Evolutionary conservation across 768 basidiomycete genomes (phyloP), one percentile per base, ranked within the genome.

Genomic region (Grammothele lineata): DNA sequence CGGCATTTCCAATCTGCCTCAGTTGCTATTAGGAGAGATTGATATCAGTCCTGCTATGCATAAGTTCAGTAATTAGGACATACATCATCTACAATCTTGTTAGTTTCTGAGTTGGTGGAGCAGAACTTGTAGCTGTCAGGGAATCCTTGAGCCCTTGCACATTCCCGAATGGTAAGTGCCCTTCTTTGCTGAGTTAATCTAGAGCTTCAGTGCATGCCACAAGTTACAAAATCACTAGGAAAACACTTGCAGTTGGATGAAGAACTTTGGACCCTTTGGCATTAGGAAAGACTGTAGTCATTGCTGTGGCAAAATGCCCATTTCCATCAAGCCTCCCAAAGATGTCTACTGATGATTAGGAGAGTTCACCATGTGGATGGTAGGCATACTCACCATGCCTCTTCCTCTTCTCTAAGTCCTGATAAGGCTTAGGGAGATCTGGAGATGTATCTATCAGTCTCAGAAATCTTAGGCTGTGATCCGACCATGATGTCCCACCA

Each of bases 1-100:
- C 87, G 2, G 86, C 87, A 57, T 90, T 90, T 0, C 87, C 88
- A 37, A 90, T 88, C 53, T 89, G 87, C 40, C 76, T 70, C 47
- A 81, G 70, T 80, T 84, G 83, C 87, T 90, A 51, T 19, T n/a
- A n/a, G n/a, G n/a, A n/a, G n/a, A n/a, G n/a, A 17, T 30, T 9
- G 15, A 33, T 21, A 39, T 40, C 15, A 55, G 48, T 51, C 40
- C 15, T n/a, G 27, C 7, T 30, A 14, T 30, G 27, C 7, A 30
- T 18, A 35, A 26, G 8, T n/a, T 6, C n/a, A 25, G 12, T 8
- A 38, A 15, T 7, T 3, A 36, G 25, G 12, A 70, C 78, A 49
- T 47, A 88, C 87, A 52, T 86, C 82, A 11, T 66, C 55, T 1
- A 78, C 55, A 25, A 71, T 62, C 18, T 65, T 66, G 4, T 48